These are phyloP conservation scores for Colletotrichum noveboracense DNA, from an alignment of 2,329 filamentous ascomycete species.

Conservation along the genomic window DNA sequence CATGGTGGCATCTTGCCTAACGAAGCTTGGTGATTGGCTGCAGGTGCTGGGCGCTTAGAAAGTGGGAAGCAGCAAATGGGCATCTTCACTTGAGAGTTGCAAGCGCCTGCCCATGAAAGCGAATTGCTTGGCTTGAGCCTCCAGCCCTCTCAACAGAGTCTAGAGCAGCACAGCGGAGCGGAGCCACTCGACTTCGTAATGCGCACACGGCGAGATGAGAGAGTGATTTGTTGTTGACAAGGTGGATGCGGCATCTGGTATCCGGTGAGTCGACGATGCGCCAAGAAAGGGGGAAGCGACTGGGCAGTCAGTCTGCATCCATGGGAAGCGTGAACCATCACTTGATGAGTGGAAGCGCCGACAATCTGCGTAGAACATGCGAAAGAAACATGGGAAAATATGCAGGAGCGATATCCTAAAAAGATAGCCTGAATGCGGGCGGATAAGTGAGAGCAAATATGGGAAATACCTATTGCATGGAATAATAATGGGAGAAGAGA, in stretches of 20 bases:
- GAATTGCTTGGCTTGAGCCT: conserved; percentile 14
- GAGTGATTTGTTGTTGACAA: not conserved
- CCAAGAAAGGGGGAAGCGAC: not conserved
- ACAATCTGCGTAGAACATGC: not conserved
- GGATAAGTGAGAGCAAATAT: not conserved
- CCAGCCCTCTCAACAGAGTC: not conserved
- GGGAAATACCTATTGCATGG: not conserved
- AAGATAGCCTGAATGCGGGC: not conserved
- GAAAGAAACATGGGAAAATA: not conserved
- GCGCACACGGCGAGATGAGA: conserved; percentile 7
- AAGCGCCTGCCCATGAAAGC: conserved; percentile 20
- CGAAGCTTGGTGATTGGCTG: conserved; percentile 24
- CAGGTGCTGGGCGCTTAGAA: conserved; percentile 22
- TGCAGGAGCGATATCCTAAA: not conserved
- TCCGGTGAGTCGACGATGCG: conserved; percentile 17
- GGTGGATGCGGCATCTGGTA: conserved; percentile 1
- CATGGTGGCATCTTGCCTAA: conserved; percentile 21
- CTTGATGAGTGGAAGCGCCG: conserved; percentile 8
- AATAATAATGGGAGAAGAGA: not conserved
- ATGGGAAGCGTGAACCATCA: not conserved
- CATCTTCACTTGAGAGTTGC: conserved; percentile 14
- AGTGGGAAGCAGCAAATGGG: conserved; percentile 11
- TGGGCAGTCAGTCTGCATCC: not conserved
- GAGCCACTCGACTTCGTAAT: conserved; percentile 9
- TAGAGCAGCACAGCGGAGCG: not conserved